Evolutionary conservation across 2,329 filamentous ascomycete species (phyloP), one percentile per base, ranked within the genome.

Genomic region (Fusarium albosuccineum): DNA sequence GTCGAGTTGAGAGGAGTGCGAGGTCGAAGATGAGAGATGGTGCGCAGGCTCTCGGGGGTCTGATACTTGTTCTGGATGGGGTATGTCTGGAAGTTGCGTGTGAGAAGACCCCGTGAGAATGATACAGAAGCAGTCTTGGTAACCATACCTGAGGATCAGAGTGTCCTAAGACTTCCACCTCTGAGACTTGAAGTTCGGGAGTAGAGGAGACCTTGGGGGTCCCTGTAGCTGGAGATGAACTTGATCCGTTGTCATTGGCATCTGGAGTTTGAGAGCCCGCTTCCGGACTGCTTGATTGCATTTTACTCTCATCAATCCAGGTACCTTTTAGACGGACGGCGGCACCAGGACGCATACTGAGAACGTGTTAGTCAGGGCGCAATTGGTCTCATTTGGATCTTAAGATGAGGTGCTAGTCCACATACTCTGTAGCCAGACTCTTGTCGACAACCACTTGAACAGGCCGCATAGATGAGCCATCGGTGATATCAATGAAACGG

Each of bases 31-130:
- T 99, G 96, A 50, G 95, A 93, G 53, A 97, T 86, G 11, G 91
- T 92, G 60, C 96, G 91, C 64, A 99, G 87, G 77, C 91, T 98
- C 76, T 98, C 95, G 51, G 91, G 84, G 6, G 91, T 93, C 72
- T 97, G 94, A 72, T 96, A 97, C 80, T 98, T 98, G 80, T 97
- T 97, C 80, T 99, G 96, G 26, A 99, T 88, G 4, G 96, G 96
- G 76, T 93, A 97, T 66, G 90, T 92, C 92, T 98, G 74, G 29
- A 59, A 62, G n/a, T 45, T 51, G 22, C n/a, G 14, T 30, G 49
- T 60, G 29, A 69, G 56, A 45, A 13, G 6, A 50, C 42, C 29
- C 48, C 44, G 37, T 16, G 45, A 16, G 37, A 6, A 22, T 62
- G 50, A 30, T 16, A 33, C 14, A 34, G 40, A 40, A 26, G 29